Percentiles rank a stretch among this genome's conserved stretches.
phyloP scores from a whole-genome alignment of 139 green algal genomes.

The Pseudopediastrum boryanum region DNA sequence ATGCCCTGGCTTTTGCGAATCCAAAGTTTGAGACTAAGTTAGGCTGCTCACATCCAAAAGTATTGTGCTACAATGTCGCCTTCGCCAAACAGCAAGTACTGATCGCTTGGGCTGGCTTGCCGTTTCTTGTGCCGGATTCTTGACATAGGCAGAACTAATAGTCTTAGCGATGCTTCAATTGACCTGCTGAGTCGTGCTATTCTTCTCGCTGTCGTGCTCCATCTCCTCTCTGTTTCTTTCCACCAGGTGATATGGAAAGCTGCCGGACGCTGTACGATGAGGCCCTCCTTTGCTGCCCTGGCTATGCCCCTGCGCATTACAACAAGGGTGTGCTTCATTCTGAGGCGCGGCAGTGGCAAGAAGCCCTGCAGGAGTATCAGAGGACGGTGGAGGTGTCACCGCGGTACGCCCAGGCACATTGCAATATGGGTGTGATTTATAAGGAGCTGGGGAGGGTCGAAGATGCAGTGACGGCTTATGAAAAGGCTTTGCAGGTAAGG shows the following conservation, averaged over 20 bases:
- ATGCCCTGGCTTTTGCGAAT: too few relatives aligned
- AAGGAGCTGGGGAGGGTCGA: slow-evolving; percentile 71
- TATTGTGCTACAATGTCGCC: too few relatives aligned
- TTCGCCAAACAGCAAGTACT: too few relatives aligned
- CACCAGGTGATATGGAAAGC: too few relatives aligned
- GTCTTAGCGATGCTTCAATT: too few relatives aligned
- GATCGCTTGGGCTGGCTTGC: background rate
- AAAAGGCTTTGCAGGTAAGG: slow-evolving; percentile 67
- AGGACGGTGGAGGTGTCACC: slow-evolving; percentile 55
- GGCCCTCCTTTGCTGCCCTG: slow-evolving; percentile 52
- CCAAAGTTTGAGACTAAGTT: too few relatives aligned
- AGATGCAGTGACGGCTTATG: slow-evolving; percentile 81
- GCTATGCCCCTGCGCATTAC: slow-evolving; percentile 86
- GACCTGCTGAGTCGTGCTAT: too few relatives aligned
- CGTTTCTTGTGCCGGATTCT: background rate
- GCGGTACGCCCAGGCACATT: slow-evolving; percentile 90
- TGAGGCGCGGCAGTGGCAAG: slow-evolving; percentile 62
- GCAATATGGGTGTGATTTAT: slow-evolving; percentile 92
- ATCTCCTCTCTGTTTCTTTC: too few relatives aligned
- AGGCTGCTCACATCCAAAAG: too few relatives aligned
- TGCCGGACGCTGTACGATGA: slow-evolving; percentile 64
- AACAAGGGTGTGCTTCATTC: slow-evolving; percentile 92
- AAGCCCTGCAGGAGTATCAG: slow-evolving; percentile 47
- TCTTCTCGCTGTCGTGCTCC: too few relatives aligned
- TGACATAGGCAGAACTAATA: too few relatives aligned